Evolutionary conservation across 1,284 basidiomycete genomes (phyloP), one percentile per base, ranked within the genome.

Genomic region (Peniophora sp.): DNA sequence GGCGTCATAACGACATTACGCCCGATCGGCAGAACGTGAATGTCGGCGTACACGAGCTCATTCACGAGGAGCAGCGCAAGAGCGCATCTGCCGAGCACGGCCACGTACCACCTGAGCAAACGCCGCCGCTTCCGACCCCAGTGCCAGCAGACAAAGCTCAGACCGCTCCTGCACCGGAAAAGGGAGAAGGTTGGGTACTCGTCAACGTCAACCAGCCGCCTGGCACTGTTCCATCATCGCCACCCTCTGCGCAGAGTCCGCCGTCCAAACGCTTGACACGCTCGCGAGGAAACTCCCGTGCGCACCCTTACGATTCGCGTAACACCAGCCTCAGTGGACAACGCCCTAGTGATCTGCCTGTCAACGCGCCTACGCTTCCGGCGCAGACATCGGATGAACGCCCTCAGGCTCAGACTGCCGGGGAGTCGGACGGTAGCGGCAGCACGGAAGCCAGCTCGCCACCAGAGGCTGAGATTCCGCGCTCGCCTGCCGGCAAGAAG

Each of bases 41-140:
- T 39, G 59, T 60, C 16, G 48, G 35, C 25, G 51, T 52, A 17
- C 63, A 61, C n/a, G 56, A 61, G 47, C 52, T 58, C 16, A 55
- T n/a, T 23, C 44, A 45, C 58, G 59, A 47, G 56, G 49, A 16
- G 55, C 56, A 32, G 32, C 53, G 60, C 24, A 61, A 59, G 55
- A 64, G 64, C 50, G 61, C 64, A 53, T 57, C 61, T 17, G 60
- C 57, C 5, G 45, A 55, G 27, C 49, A 62, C 10, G 52, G 59
- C 14, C 55, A 57, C 44, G 52, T 50, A 32, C 53, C 53, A 16
- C 52, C 35, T 22, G 23, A 39, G 11, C 48, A n/a, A 16, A 6
- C 38, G 8, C n/a, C 38, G 16, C 19, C 38, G 19, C n/a, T 41
- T 16, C 38, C 38, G 12, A 16, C 36, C 20, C 23, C 45, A 44